Evolutionary conservation across 2,329 filamentous ascomycete genomes (phyloP), one percentile per base, ranked within the genome.

Genomic region (Cladophialophora yegresii): DNA sequence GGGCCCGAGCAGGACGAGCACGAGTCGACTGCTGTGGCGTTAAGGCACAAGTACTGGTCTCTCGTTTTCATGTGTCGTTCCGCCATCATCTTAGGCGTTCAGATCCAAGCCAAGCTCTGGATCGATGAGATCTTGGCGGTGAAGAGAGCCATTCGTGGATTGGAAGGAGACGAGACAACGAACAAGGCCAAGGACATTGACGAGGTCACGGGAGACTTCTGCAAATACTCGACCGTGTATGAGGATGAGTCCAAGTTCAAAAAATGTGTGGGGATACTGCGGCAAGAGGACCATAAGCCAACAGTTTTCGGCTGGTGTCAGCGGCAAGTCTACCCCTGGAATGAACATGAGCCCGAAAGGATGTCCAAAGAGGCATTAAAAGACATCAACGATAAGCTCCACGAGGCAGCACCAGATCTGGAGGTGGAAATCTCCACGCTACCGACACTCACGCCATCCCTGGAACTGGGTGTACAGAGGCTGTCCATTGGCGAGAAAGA

Each of bases 341-440:
- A 88, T 68, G 72, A 77, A 16, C 78, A 84, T 69, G 86, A 89
- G 69, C 85, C 85, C 1, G 79, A 88, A 70, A 79, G 86, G 49
- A 82, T 84, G 63, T 79, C 81, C 0, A 72, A 80, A 2, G 80
- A 82, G 50, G 81, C 78, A 6, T 79, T 98, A 26, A 77, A 83
- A 0, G 83, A 88, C 57, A 79, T 98, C 51, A 98, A 98, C 73
- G 76, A 80, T 23, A 82, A 89, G 69, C 82, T 97, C 70, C 78
- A 81, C 28, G 76, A 79, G 2, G 59, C 61, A 3, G 92, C 92
- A 0, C 89, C 92, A 0, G 93, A 92, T 72, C 90, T 93, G 66
- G 90, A 91, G 68, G 90, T 96, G 32, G 85, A 86, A 63, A 88
- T 89, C 2, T 87, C 92, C 0, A 84, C 88, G 33, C 79, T 99